Evolutionary conservation across 192 early-diverging fungal genomes (phyloP).

Genomic region (Coemansia sp.): DNA sequence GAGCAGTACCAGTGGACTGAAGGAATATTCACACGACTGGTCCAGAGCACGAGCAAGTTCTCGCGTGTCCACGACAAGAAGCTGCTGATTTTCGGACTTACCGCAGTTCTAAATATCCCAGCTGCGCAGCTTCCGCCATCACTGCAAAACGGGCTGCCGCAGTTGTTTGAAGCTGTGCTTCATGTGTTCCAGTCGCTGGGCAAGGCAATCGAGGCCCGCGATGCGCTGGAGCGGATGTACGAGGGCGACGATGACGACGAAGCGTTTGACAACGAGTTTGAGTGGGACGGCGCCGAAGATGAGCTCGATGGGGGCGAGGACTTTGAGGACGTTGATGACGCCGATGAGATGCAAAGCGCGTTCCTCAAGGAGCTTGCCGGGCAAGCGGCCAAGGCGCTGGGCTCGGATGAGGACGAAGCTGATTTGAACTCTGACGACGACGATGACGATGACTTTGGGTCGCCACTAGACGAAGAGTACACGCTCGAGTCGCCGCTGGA

Average conservation of each 20-base stretch:
- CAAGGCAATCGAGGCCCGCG: conserved; percentile 49
- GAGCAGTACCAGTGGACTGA: conserved; percentile 77
- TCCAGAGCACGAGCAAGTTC: conserved; percentile 71
- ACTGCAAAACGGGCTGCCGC: conserved; percentile 71
- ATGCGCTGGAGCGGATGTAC: conserved; percentile 49
- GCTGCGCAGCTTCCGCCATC: conserved; percentile 66
- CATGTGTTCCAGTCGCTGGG: conserved; percentile 76
- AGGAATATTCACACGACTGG: conserved; percentile 79
- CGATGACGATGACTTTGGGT: conserved; percentile 66
- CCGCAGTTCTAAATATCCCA: conserved; percentile 71
- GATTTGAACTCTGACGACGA: conserved; percentile 40
- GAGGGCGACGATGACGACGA: conserved; percentile 38
- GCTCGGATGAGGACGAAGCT: conserved; percentile 39
- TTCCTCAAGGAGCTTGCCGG: conserved; percentile 61
- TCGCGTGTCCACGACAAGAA: conserved; percentile 92
- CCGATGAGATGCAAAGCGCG: conserved; percentile 63
- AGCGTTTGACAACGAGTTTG: conserved; percentile 30
- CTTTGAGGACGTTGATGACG: conserved; percentile 63
- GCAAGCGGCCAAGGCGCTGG: conserved; percentile 53
- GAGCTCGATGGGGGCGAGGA: conserved; percentile 55
- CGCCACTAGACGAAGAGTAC: conserved; percentile 73
- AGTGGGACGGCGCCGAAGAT: conserved; percentile 40
- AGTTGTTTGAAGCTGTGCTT: conserved; percentile 71
- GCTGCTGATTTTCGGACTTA: conserved; percentile 80
- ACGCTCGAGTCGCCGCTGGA: conserved; percentile 79